Base-by-base conservation (phyloP, 2,329 filamentous ascomycete species). In the Berkeleyomyces rouxiae region DNA sequence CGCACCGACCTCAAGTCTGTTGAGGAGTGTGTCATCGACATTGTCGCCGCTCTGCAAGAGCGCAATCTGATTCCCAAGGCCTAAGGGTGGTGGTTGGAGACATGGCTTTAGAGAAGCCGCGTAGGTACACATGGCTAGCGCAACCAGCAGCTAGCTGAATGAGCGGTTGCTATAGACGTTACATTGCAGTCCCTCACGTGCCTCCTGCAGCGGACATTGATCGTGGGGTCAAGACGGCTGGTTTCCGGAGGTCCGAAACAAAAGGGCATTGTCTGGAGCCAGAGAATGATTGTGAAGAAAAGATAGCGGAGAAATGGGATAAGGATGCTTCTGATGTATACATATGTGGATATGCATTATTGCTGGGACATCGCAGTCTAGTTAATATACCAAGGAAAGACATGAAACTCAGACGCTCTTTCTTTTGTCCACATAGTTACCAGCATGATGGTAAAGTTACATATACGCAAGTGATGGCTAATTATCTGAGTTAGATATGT, bases 1-100 rank as follows among this genome's bases (percentile, higher is more conserved):
- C 81, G 83, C 75, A 95, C 88, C 55, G 83, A 90, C 70, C 80
- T 92, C 78, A 82, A 84, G 70, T 86, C 83, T 13, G 88, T 97
- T 3, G 88, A 95, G 79, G 89, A 96, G 71, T 90, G 88, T 63
- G 92, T 97, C 9, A 81, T 78, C 69, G 83, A 89, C 75, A 96
- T 99, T 71, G 83, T 90, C 55, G 78, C 83, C 64, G 96, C 92
- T 75, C 77, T 93, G 67, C 79, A 87, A 71, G 78, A 82, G 67
- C 82, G 88, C 77, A 86, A 84, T 23, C 63, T 66, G 61, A 66
- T 66, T 44, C 61, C 61, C 36, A 58, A 64, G 60, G 51, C 46
- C 46, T 64, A 64, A 61, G 16, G 10, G 16, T 16, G 43, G 16
- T 46, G 9, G 36, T 36, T 43, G 9, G 33, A 46, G n/a, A 62